Conservation (phyloP, 1,284 basidiomycete species). For the Ceratobasidium sp. region DNA sequence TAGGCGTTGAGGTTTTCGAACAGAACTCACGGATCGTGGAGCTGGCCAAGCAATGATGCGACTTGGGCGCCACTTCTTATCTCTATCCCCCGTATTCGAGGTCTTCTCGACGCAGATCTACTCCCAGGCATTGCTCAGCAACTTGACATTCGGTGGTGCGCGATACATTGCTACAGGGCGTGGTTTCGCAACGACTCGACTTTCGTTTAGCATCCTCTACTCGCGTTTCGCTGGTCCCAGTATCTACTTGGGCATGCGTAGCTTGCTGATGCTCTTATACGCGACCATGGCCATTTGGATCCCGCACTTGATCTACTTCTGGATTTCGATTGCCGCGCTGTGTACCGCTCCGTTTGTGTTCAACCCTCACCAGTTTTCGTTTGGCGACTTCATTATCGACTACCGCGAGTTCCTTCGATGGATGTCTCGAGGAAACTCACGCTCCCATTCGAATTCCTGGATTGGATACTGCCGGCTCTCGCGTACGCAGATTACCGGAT, state of each 20-base stretch:
- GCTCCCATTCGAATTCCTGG: slow-evolving; percentile 97
- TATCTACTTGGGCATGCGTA: slow-evolving; percentile 94
- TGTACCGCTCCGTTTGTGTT: slow-evolving; percentile 94
- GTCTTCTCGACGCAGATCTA: slow-evolving; percentile 97
- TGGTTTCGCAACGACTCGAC: slow-evolving; percentile 95
- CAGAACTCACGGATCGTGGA: slow-evolving; percentile 92
- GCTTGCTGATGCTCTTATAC: slow-evolving; percentile 87
- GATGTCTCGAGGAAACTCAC: slow-evolving; percentile 97
- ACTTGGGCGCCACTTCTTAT: slow-evolving; percentile 89
- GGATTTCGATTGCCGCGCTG: slow-evolving; percentile 86
- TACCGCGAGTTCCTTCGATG: slow-evolving; percentile 96
- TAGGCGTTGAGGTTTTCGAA: slow-evolving; percentile 38
- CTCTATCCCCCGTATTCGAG: slow-evolving; percentile 91
- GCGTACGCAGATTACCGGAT: slow-evolving; percentile 94
- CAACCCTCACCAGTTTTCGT: slow-evolving; percentile 96
- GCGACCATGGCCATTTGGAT: slow-evolving; percentile 90
- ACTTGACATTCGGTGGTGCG: slow-evolving; percentile 94
- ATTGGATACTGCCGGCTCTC: slow-evolving; percentile 96
- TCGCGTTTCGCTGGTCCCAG: slow-evolving; percentile 96
- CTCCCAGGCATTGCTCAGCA: slow-evolving; percentile 92
- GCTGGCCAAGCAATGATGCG: slow-evolving; percentile 88
- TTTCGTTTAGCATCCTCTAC: slow-evolving; percentile 91
- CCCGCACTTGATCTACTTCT: slow-evolving; percentile 93
- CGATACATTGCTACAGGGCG: slow-evolving; percentile 98
- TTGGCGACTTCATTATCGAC: slow-evolving; percentile 94